A percentile compares a stretch with the other conserved stretches of the same genome.
phyloP scores from a whole-genome alignment of 2,329 filamentous ascomycete genomes.

The Colletotrichum orchidophilum region DNA sequence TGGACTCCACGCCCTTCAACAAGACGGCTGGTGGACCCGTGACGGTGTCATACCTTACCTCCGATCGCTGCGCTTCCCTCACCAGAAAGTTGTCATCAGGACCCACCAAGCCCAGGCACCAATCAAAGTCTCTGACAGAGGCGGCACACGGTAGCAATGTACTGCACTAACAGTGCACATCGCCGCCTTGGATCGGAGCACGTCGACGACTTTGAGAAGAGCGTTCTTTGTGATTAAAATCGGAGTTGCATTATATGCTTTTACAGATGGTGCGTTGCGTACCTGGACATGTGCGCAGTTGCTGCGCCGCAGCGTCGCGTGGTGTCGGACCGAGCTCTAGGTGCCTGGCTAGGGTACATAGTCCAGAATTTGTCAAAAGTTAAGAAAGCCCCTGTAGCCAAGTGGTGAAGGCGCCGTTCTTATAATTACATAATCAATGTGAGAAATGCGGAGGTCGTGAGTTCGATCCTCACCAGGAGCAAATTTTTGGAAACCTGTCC shows the following conservation, averaged over 20 bases:
- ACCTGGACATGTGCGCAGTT: not conserved
- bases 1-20: no score
- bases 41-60: not conserved
- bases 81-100: not conserved
- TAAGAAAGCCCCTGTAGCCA: constrained; percentile 40
- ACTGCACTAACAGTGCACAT: not conserved
- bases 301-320: not conserved
- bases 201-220: not conserved
- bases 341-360: not conserved
- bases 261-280: not conserved
- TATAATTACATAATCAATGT: constrained; percentile 39
- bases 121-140: not conserved
- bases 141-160: not conserved
- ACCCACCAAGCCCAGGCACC: no score
- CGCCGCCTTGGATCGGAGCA: not conserved
- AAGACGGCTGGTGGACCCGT: no score
- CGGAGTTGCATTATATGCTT: not conserved
- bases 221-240: not conserved
- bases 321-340: not conserved
- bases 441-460: constrained; percentile 44
- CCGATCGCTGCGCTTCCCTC: not conserved
- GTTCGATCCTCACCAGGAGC: constrained; percentile 44
- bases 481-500: no score
- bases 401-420: constrained; percentile 47
- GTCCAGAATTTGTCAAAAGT: fast-evolving